Evolutionary conservation across 2,329 filamentous ascomycete genomes (phyloP).

Genomic region (Fusarium bactridioides): DNA sequence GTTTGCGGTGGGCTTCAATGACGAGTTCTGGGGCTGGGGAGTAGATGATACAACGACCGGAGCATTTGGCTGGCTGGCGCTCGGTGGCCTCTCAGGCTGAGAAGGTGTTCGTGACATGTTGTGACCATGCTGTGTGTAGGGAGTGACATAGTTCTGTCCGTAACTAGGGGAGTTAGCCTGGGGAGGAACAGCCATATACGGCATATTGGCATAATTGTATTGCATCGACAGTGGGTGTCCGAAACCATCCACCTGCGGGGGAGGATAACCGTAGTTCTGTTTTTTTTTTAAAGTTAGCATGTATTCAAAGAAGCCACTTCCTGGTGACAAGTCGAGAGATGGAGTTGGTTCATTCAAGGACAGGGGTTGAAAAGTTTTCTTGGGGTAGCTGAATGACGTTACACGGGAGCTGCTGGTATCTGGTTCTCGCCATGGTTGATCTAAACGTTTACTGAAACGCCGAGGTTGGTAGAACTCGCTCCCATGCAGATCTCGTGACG

Average conservation of each 20-base stretch:
- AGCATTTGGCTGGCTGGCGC: conserved; percentile 68
- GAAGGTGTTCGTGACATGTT: conserved; percentile 86
- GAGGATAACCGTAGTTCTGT: conserved; percentile 69
- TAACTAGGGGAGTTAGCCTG: conserved; percentile 60
- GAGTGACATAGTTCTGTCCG: conserved; percentile 55
- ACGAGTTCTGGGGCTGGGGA: conserved; percentile 69
- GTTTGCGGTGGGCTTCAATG: conserved; percentile 56
- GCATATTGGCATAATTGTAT: conserved; percentile 56
- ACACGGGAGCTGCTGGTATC: conserved; percentile 33
- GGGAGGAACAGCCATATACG: conserved; percentile 56
- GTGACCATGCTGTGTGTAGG: conserved; percentile 62
- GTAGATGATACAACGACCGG: conserved; percentile 69
- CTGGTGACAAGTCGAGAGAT: conserved; percentile 70
- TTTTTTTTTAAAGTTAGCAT: conserved; percentile 74
- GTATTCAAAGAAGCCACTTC: conserved; percentile 74
- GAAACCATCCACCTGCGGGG: conserved; percentile 51
- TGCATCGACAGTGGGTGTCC: conserved; percentile 49
- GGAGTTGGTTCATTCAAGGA: conserved; percentile 33
- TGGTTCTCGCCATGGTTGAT: conserved; percentile 45
- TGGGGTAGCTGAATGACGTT: conserved; percentile 29
- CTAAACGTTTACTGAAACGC: conserved; percentile 57
- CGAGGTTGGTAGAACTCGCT: conserved; percentile 50
- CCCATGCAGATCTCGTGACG: conserved; percentile 46
- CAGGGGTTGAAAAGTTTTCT: conserved; percentile 13
- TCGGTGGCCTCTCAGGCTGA: conserved; percentile 74